Base-by-base conservation (phyloP, 2,329 filamentous ascomycete genomes). In the Cephalotrichum gorgonifer region DNA sequence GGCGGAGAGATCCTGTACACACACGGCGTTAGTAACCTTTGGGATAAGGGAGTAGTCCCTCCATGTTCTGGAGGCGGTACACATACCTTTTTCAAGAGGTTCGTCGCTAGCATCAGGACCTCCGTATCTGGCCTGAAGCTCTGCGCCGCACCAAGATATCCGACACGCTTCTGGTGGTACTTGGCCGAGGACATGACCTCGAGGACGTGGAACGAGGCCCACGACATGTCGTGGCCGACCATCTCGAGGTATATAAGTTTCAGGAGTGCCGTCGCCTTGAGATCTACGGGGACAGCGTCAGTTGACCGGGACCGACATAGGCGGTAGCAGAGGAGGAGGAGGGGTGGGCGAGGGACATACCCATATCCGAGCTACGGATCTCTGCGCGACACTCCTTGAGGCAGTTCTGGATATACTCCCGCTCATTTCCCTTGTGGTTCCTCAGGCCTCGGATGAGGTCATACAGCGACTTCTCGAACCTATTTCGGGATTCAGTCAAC, bases 141-240 rank as follows among this genome's bases (percentile, higher is more conserved):
- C 73, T 98, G 93, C 27, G 95, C 89, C 8, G 93, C 93, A 14
- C 86, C 91, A 20, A 98, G 75, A 64, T 98, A 98, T 51, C 91
- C 93, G 42, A 96, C 88, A 55, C 91, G 79, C 69, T 98, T 98
- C 67, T 96, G 91, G 56, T 89, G 78, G 65, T 95, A 95, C 64
- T 96, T 97, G 44, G 85, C 76, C 35, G 88, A 95, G 33, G 90
- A 95, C 93, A 98, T 98, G 69, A 98, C 93, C 70, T 98, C 93
- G 44, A 98, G 83, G 47, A 97, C 91, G 64, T 98, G 88, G 69
- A 98, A 98, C 12, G 90, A 90, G 4, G 93, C 93, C 93, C 93
- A 98, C 3, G 91, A 96, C 93, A 98, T 98, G 68, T 97, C 93
- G 64, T 97, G 87, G 14, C 93, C 93, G 57, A 97, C 90, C 93